These are phyloP conservation scores for Clonostachys byssicola DNA, from an alignment of 2,329 filamentous ascomycete genomes.

Conservation along the genomic window DNA sequence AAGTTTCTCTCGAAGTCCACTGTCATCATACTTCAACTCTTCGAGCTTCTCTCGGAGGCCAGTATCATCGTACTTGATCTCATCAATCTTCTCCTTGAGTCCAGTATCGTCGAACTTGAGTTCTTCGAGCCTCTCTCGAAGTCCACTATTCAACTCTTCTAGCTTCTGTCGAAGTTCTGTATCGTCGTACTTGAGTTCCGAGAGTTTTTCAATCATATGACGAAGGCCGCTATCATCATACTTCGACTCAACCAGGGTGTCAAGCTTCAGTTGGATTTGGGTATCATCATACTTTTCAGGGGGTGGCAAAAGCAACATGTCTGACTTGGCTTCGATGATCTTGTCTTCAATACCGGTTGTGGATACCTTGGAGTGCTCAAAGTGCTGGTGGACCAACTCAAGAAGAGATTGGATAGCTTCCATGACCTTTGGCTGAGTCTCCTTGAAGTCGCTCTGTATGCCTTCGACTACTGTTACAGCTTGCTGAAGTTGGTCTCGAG, in stretches of 20 bases:
- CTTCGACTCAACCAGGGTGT: slow-evolving; percentile 25
- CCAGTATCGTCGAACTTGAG: slow-evolving; percentile 50
- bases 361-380: slow-evolving; percentile 76
- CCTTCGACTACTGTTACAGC: slow-evolving; percentile 69
- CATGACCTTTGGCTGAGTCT: slow-evolving; percentile 85
- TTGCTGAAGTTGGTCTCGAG: slow-evolving; percentile 75
- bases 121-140: slow-evolving; percentile 15
- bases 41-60: slow-evolving; percentile 20
- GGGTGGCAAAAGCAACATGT: slow-evolving; percentile 50
- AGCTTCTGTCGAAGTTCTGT: slow-evolving; percentile 41
- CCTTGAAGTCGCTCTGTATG: slow-evolving; percentile 73
- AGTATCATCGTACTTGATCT: slow-evolving; percentile 19
- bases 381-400: slow-evolving; percentile 77
- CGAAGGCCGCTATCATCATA: slow-evolving; percentile 14
- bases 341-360: slow-evolving; percentile 50
- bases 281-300: slow-evolving; percentile 58
- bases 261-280: slow-evolving; percentile 43
- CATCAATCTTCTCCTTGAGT: slow-evolving; percentile 45
- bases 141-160: slow-evolving; percentile 25
- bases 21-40: slow-evolving; percentile 51
- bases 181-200: slow-evolving; percentile 52
- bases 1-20: slow-evolving; percentile 28
- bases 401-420: slow-evolving; percentile 85
- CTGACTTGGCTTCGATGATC: slow-evolving; percentile 58
- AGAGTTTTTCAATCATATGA: slow-evolving; percentile 24